These are phyloP conservation scores for Cystobasidium pallidum DNA, from an alignment of 1,284 basidiomycete species.

Conservation along the genomic window DNA sequence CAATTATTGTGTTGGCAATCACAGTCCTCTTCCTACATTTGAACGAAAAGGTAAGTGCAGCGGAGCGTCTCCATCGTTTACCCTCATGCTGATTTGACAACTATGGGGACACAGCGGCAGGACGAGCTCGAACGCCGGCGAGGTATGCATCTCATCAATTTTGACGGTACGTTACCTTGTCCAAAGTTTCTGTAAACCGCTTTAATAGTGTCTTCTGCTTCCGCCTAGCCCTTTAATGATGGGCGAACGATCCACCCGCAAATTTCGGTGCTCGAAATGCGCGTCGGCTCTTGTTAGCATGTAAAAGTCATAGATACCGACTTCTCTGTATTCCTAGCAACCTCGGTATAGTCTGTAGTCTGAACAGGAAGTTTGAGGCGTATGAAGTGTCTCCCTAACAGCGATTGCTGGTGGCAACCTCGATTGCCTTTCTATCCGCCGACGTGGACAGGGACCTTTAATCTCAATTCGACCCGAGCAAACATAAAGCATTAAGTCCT, in stretches of 20 bases:
- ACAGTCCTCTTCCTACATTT: constrained; percentile 86
- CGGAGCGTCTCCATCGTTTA: not conserved
- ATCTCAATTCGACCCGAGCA: not conserved
- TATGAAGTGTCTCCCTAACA: no score
- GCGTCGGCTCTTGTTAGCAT: no score
- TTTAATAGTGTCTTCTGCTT: not conserved
- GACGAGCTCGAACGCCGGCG: constrained; percentile 86
- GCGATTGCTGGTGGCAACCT: not conserved
- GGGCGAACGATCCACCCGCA: not conserved
- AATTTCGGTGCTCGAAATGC: no score
- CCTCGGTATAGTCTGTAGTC: no score
- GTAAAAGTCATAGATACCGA: not conserved
- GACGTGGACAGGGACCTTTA: not conserved
- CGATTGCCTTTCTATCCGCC: not conserved
- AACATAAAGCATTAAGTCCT: not conserved
- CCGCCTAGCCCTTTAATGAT: not conserved
- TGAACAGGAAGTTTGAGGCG: no score
- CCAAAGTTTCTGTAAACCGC: no score
- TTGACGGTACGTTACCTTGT: constrained; percentile 70
- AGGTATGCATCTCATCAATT: constrained; percentile 92
- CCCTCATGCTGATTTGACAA: constrained; percentile 59
- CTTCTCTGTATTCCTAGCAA: no score
- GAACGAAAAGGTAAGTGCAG: constrained; percentile 70
- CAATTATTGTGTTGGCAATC: constrained; percentile 72
- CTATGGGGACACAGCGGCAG: constrained; percentile 66